phyloP scores from a whole-genome alignment of 345 rosid genomes.

The Linum trigynum region DNA sequence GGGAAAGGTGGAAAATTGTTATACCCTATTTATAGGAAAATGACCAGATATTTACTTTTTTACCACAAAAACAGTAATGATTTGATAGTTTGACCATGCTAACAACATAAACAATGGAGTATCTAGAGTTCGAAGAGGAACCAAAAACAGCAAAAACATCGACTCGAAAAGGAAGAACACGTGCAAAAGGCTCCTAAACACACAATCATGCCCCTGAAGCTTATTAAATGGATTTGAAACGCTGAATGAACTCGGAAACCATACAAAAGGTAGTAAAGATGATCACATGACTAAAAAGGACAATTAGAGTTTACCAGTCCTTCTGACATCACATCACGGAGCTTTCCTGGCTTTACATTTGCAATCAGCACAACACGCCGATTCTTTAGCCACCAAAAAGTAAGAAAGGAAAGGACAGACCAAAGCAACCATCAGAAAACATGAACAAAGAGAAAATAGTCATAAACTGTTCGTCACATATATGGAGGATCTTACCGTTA shows the following conservation, averaged over 20 bases:
- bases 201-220: neutral
- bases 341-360: constrained; percentile 97
- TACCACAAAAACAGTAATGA: too few relatives aligned
- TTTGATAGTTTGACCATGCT: too few relatives aligned
- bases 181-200: neutral
- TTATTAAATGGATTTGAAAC: neutral
- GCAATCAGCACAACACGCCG: constrained; percentile 72
- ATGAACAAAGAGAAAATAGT: too few relatives aligned
- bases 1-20: too few relatives aligned
- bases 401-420: constrained; percentile 9
- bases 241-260: neutral
- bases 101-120: too few relatives aligned
- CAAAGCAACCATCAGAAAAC: neutral
- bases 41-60: too few relatives aligned
- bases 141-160: too few relatives aligned
- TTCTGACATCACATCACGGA: constrained; percentile 83
- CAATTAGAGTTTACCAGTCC: constrained; percentile 64
- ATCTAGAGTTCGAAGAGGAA: too few relatives aligned
- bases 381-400: constrained; percentile 44
- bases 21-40: too few relatives aligned
- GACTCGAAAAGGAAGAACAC: neutral
- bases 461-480: neutral
- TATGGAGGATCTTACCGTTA: constrained; percentile 40
- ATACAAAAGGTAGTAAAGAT: neutral
- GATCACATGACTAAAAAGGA: neutral